These are phyloP conservation scores for Apophysomyces elegans DNA, from an alignment of 371 early-diverging fungal species.

Conservation along the genomic window DNA sequence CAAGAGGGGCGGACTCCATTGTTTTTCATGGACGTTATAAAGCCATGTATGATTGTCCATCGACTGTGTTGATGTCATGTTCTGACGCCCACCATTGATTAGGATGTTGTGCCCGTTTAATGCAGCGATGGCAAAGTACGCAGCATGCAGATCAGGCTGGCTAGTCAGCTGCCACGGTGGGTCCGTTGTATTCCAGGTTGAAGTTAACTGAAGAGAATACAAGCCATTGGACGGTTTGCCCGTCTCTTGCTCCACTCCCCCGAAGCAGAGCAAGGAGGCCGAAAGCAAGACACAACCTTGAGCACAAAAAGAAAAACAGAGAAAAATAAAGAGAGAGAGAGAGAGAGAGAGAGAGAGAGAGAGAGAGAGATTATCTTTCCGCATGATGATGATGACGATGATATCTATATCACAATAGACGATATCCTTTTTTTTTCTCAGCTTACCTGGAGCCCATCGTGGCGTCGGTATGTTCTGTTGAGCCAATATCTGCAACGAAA, in stretches of 20 bases:
- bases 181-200: slow-evolving; percentile 32
- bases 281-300: slow-evolving; percentile 31
- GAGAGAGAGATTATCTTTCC: too few relatives aligned
- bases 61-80: not conserved
- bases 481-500: slow-evolving; percentile 12
- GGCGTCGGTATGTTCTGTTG: slow-evolving; percentile 17
- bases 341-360: too few relatives aligned
- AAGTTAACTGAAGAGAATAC: slow-evolving; percentile 22
- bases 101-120: slow-evolving; percentile 25
- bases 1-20: slow-evolving; percentile 15
- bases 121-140: slow-evolving; percentile 30
- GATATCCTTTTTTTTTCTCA: not conserved
- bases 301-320: too few relatives aligned
- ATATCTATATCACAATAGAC: slow-evolving; percentile 1
- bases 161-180: slow-evolving; percentile 29
- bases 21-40: slow-evolving; percentile 24
- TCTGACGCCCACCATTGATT: slow-evolving; percentile 30
- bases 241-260: slow-evolving; percentile 25
- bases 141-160: slow-evolving; percentile 12
- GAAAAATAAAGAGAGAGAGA: too few relatives aligned
- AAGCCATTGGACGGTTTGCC: slow-evolving; percentile 19
- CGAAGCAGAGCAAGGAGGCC: slow-evolving; percentile 30
- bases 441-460: slow-evolving; percentile 30
- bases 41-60: slow-evolving; percentile 14
- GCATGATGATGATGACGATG: not conserved